These are phyloP conservation scores for Hymenoscyphus occultus DNA, from an alignment of 2,329 filamentous ascomycete genomes.

Conservation along the genomic window DNA sequence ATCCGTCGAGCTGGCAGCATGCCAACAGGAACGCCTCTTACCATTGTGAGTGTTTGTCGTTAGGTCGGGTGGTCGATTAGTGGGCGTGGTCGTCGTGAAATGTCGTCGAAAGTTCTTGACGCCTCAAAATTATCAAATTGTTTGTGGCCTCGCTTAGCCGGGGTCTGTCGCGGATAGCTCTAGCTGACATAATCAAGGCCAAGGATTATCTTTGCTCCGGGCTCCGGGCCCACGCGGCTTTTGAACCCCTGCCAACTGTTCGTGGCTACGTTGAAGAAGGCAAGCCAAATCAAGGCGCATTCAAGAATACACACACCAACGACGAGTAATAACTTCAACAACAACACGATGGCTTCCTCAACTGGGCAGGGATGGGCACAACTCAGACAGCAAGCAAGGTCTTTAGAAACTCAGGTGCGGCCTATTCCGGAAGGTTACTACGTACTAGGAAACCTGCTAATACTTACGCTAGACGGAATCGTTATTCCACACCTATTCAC, in stretches of 20 bases:
- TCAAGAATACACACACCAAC: neutral
- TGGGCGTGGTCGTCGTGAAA: conserved; percentile 12
- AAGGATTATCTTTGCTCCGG: neutral
- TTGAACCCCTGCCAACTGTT: neutral
- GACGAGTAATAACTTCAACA: neutral
- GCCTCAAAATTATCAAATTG: conserved; percentile 12
- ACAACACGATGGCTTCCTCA: conserved; percentile 30
- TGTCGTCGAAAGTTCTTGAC: conserved; percentile 9
- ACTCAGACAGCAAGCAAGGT: conserved; percentile 85
- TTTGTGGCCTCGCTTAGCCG: conserved; percentile 5
- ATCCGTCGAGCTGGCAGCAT: conserved; percentile 1
- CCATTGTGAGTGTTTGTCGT: conserved; percentile 29
- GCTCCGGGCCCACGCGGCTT: too few species aligned
- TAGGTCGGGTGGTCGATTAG: conserved; percentile 15
- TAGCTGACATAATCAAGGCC: conserved; percentile 1
- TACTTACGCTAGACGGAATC: conserved; percentile 67
- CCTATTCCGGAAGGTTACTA: conserved; percentile 11
- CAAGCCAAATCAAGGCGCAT: neutral
- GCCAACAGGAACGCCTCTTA: conserved; percentile 15
- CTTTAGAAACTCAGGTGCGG: conserved; percentile 82
- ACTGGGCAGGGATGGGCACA: conserved; percentile 73
- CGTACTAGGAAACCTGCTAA: conserved; percentile 18
- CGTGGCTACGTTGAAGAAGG: conserved; percentile 9
- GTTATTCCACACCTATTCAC: conserved; percentile 81
- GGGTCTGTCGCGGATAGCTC: neutral